phyloP scores from a whole-genome alignment of 2,329 filamentous ascomycete genomes.

The Trematosphaeria pertusa region DNA sequence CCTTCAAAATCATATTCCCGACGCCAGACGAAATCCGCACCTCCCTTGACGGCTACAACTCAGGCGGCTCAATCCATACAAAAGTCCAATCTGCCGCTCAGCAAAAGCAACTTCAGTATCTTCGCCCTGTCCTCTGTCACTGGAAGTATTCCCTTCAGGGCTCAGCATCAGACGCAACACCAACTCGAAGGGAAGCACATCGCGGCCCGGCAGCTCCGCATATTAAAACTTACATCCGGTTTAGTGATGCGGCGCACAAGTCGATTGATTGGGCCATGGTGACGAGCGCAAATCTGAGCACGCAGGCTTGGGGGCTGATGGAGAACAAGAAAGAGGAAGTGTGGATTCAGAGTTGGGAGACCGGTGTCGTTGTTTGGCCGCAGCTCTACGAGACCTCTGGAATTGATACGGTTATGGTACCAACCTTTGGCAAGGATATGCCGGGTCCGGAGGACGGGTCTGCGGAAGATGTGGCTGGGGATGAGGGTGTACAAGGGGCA shows the following conservation, averaged over 20 bases:
- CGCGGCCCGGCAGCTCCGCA: slow-evolving; percentile 76
- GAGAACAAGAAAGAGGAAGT: slow-evolving; percentile 64
- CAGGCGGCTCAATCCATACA: slow-evolving; percentile 82
- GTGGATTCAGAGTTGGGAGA: slow-evolving; percentile 80
- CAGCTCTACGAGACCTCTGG: slow-evolving; percentile 52
- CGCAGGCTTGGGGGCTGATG: slow-evolving; percentile 84
- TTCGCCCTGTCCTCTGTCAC: slow-evolving; percentile 74
- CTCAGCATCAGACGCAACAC: neutral
- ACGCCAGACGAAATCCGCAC: slow-evolving; percentile 78
- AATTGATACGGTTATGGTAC: slow-evolving; percentile 63
- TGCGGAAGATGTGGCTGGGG: slow-evolving; percentile 13
- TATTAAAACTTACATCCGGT: slow-evolving; percentile 87
- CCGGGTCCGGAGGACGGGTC: slow-evolving; percentile 42
- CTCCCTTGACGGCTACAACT: slow-evolving; percentile 78
- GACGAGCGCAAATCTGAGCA: slow-evolving; percentile 90
- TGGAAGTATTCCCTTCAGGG: slow-evolving; percentile 63
- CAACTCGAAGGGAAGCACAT: slow-evolving; percentile 25
- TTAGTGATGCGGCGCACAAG: slow-evolving; percentile 46
- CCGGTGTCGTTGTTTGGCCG: slow-evolving; percentile 85
- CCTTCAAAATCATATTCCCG: slow-evolving; percentile 79
- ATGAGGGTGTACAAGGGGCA: slow-evolving; percentile 13
- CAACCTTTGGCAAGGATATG: slow-evolving; percentile 69
- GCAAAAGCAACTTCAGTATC: slow-evolving; percentile 74
- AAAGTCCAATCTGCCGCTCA: slow-evolving; percentile 76
- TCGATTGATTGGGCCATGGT: slow-evolving; percentile 83